Evolutionary conservation across 768 basidiomycete species (phyloP).

Genomic region (Boletus reticulatus): DNA sequence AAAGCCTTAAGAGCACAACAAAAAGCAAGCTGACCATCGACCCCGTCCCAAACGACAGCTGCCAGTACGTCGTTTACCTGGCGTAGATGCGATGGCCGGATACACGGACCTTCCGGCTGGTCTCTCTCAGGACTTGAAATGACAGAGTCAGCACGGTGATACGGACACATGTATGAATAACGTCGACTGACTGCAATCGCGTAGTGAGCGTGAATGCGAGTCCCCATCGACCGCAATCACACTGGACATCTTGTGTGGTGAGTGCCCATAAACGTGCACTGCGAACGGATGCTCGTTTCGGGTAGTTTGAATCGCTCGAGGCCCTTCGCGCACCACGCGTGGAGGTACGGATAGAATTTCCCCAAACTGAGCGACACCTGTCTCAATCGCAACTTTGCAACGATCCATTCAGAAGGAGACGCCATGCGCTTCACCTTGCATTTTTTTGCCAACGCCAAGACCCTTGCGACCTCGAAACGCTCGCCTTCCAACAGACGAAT

Average conservation of each 20-base stretch:
- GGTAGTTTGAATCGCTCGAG: slow-evolving; percentile 58
- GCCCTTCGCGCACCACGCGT: slow-evolving; percentile 43
- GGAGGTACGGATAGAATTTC: slow-evolving; percentile 7
- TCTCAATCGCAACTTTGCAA: slow-evolving; percentile 47
- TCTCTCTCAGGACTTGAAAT: slow-evolving; percentile 53
- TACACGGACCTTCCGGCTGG: slow-evolving; percentile 38
- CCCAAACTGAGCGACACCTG: slow-evolving; percentile 26
- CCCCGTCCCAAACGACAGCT: slow-evolving; percentile 73
- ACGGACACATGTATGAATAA: not conserved
- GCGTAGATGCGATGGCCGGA: slow-evolving; percentile 55
- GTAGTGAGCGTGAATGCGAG: slow-evolving; percentile 63
- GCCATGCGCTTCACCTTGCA: slow-evolving; percentile 9
- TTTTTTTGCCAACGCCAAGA: slow-evolving; percentile 26
- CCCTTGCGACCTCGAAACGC: slow-evolving; percentile 39
- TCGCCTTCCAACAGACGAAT: too few relatives aligned
- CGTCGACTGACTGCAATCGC: slow-evolving; percentile 48
- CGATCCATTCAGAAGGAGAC: slow-evolving; percentile 33
- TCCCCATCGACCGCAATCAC: slow-evolving; percentile 72
- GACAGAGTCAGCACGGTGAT: not conserved
- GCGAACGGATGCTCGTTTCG: slow-evolving; percentile 65
- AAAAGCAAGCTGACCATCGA: slow-evolving; percentile 56
- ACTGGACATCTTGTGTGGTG: slow-evolving; percentile 21
- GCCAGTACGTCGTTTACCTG: slow-evolving; percentile 73
- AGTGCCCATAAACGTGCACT: slow-evolving; percentile 54
- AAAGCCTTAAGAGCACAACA: too few relatives aligned